Conservation (phyloP, 148 eudicot species). For the Nepenthes gracilis region DNA sequence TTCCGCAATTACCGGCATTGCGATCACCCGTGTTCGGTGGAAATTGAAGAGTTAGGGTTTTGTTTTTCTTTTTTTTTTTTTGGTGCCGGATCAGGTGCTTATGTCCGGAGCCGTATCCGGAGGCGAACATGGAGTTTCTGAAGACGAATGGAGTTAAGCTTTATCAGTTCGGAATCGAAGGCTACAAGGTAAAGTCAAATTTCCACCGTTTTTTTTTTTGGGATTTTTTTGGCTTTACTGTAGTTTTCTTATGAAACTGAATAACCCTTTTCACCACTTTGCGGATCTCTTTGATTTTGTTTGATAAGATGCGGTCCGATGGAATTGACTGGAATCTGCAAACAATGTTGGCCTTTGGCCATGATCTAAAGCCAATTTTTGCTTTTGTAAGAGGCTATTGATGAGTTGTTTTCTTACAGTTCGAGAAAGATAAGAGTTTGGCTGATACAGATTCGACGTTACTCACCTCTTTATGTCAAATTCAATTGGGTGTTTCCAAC, state of each 20-base stretch:
- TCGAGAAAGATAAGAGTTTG: slow-evolving; percentile 36
- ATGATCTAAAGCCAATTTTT: slow-evolving; percentile 52
- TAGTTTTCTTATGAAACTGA: too few relatives aligned
- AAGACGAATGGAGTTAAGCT: slow-evolving; percentile 64
- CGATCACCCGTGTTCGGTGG: background rate
- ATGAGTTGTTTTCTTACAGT: slow-evolving; percentile 50
- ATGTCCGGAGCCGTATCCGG: slow-evolving; percentile 92
- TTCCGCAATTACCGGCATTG: background rate
- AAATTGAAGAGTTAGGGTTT: slow-evolving; percentile 1
- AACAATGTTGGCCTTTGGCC: slow-evolving; percentile 13
- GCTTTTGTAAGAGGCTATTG: slow-evolving; percentile 52
- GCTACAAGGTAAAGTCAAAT: slow-evolving; percentile 45
- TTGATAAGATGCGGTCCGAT: too few relatives aligned
- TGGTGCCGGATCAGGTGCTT: slow-evolving; percentile 35
- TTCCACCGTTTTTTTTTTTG: too few relatives aligned
- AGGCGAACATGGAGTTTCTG: slow-evolving; percentile 50
- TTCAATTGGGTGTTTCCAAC: too few relatives aligned
- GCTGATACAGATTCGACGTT: too few relatives aligned
- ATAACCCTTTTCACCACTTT: too few relatives aligned
- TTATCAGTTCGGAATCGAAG: slow-evolving; percentile 74
- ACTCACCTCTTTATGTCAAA: too few relatives aligned
- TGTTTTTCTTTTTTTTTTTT: background rate
- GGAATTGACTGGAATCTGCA: too few relatives aligned
- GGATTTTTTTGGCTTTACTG: too few relatives aligned
- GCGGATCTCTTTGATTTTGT: too few relatives aligned